Percentiles rank a stretch among this genome's conserved stretches.
Evolutionary conservation across 2,329 filamentous ascomycete genomes (phyloP).

Genomic region (Colletotrichum truncatum): DNA sequence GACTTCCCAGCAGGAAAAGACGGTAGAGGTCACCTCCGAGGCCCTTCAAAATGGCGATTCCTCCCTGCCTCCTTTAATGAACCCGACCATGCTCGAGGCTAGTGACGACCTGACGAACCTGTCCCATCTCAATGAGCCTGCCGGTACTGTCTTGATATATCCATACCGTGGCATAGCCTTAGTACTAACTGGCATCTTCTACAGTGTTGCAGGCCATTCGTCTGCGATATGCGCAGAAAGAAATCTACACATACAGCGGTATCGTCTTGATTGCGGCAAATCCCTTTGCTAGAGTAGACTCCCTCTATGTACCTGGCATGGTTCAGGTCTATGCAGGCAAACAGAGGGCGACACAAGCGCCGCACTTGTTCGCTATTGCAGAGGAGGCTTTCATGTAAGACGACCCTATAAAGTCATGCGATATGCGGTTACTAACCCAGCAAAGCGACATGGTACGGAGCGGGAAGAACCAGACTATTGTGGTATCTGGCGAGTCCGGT

Average conservation of each 20-base stretch:
- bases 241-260: conserved; percentile 99
- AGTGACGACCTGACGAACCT: conserved; percentile 98
- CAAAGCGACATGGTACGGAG: conserved; percentile 94
- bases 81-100: conserved; percentile 96
- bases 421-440: conserved; percentile 44
- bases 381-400: conserved; percentile 96
- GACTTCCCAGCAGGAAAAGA: conserved; percentile 70
- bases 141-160: conserved; percentile 66
- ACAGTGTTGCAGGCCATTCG: conserved; percentile 96
- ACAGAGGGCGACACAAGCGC: conserved; percentile 94
- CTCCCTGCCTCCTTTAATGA: conserved; percentile 92
- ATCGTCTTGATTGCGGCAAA: conserved; percentile 99
- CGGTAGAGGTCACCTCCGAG: conserved; percentile 78
- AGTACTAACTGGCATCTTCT: conserved; percentile 21
- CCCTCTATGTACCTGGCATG: conserved; percentile 98
- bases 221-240: conserved; percentile 95
- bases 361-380: conserved; percentile 97
- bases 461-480: conserved; percentile 95
- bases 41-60: conserved; percentile 81
- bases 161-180: background rate
- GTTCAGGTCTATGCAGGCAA: conserved; percentile 99
- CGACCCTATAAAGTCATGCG: background rate
- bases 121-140: conserved; percentile 97
- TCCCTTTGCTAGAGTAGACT: conserved; percentile 96
- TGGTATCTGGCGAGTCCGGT: conserved; percentile 99